Conservation (phyloP, 192 early-diverging fungal species). For the Backusella luteola region DNA sequence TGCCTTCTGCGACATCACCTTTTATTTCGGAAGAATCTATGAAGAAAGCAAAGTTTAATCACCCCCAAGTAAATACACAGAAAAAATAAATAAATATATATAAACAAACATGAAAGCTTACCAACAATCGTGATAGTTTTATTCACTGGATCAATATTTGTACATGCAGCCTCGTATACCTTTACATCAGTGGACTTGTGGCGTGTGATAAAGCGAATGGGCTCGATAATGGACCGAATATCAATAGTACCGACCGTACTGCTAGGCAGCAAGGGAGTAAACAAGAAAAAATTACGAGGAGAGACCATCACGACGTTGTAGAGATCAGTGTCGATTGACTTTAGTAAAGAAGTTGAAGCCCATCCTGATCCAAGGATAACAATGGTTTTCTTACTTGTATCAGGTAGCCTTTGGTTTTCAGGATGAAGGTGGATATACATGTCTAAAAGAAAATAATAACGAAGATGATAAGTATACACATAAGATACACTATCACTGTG, state of each 20-base stretch:
- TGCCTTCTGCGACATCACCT: conserved; percentile 51
- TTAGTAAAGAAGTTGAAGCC: conserved; percentile 41
- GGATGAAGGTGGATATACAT: conserved; percentile 43
- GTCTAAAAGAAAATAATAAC: conserved; percentile 21
- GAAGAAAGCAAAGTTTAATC: background rate
- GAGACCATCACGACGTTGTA: conserved; percentile 58
- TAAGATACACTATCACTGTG: background rate
- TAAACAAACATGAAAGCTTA: conserved; percentile 15
- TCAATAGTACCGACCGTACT: conserved; percentile 90
- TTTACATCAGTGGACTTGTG: conserved; percentile 83
- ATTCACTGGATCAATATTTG: conserved; percentile 77
- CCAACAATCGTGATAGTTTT: conserved; percentile 81
- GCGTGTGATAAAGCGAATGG: conserved; percentile 82
- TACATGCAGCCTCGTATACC: conserved; percentile 91
- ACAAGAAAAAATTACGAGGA: conserved; percentile 90
- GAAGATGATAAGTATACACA: background rate
- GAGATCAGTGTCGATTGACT: conserved; percentile 35
- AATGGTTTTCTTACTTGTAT: conserved; percentile 44
- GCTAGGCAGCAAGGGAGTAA: conserved; percentile 68
- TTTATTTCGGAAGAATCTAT: conserved; percentile 72
- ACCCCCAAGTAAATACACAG: background rate
- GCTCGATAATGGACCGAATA: conserved; percentile 82
- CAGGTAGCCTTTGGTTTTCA: conserved; percentile 50
- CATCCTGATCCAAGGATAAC: conserved; percentile 41
- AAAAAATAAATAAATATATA: background rate